Percentiles rank a stretch among this genome's conserved stretches.
Evolutionary conservation across 176 grass and related monocot species (phyloP).

Genomic region (Oryza australiensis): DNA sequence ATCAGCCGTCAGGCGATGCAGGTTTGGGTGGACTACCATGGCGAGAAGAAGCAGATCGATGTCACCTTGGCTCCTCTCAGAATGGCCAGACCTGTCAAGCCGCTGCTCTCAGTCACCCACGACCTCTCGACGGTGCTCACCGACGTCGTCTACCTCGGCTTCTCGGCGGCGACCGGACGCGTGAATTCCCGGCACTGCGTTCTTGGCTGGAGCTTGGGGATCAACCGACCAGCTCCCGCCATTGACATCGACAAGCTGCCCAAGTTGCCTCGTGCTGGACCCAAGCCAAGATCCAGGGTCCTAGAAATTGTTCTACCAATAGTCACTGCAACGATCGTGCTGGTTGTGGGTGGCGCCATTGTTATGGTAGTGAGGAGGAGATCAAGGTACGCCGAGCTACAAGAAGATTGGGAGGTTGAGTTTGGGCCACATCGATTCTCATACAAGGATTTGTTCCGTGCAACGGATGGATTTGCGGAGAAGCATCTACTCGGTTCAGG

Average conservation of each 20-base stretch:
- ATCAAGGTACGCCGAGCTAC: neutral
- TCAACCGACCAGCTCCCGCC: neutral
- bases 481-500: neutral
- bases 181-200: neutral
- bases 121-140: slow-evolving; percentile 22
- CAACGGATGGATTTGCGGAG: neutral
- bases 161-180: neutral
- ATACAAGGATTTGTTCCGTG: neutral
- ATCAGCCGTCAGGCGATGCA: slow-evolving; percentile 9
- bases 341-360: neutral
- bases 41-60: neutral
- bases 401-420: neutral
- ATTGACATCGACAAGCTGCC: neutral
- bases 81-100: neutral
- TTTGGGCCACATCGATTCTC: neutral
- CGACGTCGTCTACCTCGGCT: neutral
- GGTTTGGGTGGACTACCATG: slow-evolving; percentile 40
- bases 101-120: slow-evolving; percentile 5
- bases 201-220: slow-evolving; percentile 29
- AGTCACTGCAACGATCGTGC: neutral
- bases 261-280: neutral
- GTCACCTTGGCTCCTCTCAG: neutral
- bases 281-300: neutral
- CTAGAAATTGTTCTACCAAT: neutral
- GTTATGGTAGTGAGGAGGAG: neutral